phyloP scores from a whole-genome alignment of 2,329 filamentous ascomycete species.

The Epichloe hybrida region DNA sequence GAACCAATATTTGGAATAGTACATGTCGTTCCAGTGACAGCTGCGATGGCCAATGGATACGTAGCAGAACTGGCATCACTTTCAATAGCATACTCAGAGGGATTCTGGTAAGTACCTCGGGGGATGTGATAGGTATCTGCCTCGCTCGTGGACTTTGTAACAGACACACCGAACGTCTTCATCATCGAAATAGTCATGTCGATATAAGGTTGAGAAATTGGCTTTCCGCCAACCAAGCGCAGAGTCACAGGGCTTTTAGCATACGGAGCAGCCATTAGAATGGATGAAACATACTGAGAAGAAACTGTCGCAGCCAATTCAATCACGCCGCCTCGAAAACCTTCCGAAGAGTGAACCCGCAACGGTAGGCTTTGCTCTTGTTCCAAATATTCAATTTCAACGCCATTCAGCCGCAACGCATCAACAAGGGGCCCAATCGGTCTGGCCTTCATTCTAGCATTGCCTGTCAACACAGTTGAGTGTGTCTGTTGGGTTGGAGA shows the following conservation, averaged over 20 bases:
- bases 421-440: slow-evolving; percentile 91
- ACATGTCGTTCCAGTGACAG: slow-evolving; percentile 89
- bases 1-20: slow-evolving; percentile 95
- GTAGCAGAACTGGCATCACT: slow-evolving; percentile 97
- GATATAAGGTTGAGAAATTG: slow-evolving; percentile 93
- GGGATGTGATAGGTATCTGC: slow-evolving; percentile 91
- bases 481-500: slow-evolving; percentile 43
- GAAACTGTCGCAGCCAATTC: slow-evolving; percentile 90
- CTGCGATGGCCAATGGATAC: slow-evolving; percentile 85
- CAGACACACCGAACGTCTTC: slow-evolving; percentile 74
- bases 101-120: slow-evolving; percentile 69
- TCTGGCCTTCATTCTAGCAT: slow-evolving; percentile 88
- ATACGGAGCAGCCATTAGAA: slow-evolving; percentile 94
- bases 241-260: slow-evolving; percentile 88
- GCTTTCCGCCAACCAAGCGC: slow-evolving; percentile 85
- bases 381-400: slow-evolving; percentile 76
- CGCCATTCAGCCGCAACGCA: slow-evolving; percentile 73
- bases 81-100: slow-evolving; percentile 76
- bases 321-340: slow-evolving; percentile 75
- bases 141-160: slow-evolving; percentile 62
- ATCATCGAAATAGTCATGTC: slow-evolving; percentile 99
- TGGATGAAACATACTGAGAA: slow-evolving; percentile 96
- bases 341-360: slow-evolving; percentile 66
- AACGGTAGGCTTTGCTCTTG: slow-evolving; percentile 74
- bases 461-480: slow-evolving; percentile 77